Percentiles rank a stretch among this genome's conserved stretches.
Conservation (phyloP, 2,329 filamentous ascomycete species). For the Cytospora schulzeri region DNA sequence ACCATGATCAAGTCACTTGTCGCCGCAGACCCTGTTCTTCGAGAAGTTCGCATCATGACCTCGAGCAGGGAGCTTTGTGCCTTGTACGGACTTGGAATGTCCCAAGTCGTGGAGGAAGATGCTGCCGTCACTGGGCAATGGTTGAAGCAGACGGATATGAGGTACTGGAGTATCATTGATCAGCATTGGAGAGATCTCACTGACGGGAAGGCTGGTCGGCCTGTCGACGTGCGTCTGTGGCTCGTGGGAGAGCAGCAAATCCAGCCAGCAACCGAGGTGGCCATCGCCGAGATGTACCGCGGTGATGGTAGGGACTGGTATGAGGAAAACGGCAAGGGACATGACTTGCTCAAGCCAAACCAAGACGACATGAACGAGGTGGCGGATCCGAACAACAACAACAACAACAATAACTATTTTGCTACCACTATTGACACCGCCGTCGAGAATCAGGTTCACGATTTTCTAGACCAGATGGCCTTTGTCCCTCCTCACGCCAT, state of each 20-base stretch:
- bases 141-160: neutral
- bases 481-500: neutral
- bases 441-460: neutral
- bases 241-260: neutral
- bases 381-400: neutral
- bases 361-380: no score
- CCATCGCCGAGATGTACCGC: constrained; percentile 4
- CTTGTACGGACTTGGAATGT: neutral
- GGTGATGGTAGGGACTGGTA: constrained; percentile 4
- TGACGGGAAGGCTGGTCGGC: neutral
- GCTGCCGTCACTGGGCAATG: neutral
- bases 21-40: neutral
- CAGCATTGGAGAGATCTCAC: constrained; percentile 4
- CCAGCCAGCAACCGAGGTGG: neutral
- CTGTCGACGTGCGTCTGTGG: constrained; percentile 13
- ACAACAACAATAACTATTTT: no score
- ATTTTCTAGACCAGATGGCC: neutral
- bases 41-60: neutral
- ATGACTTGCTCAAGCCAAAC: neutral
- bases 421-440: neutral
- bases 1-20: constrained; percentile 4
- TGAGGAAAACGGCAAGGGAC: constrained; percentile 1
- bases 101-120: neutral
- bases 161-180: neutral
- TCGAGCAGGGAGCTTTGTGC: neutral